Evolutionary conservation across 2,329 filamentous ascomycete genomes (phyloP), one percentile per base, ranked within the genome.

Genomic region (Fonsecaea multimorphosa): DNA sequence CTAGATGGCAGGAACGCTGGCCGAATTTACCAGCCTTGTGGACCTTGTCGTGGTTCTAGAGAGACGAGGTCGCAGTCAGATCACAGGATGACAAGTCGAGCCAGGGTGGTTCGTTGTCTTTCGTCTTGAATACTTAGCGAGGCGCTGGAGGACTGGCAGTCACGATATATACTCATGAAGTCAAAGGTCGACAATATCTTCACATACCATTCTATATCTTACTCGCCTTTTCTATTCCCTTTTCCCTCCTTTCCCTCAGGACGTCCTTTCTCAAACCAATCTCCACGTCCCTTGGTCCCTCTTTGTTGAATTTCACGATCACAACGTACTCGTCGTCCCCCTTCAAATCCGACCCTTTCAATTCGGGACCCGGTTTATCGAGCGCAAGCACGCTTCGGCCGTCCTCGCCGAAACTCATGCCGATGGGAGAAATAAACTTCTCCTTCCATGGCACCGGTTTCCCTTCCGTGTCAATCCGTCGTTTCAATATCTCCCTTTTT

Each of bases 1-100:
- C 89, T 1, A 87, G 89, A 60, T 99, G 95, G 95, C 95, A 99
- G 79, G 93, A 97, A 77, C 86, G 90, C 72, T 97, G 94, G 92
- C 94, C 95, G 4, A 90, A 92, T 72, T 79, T 98, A 72, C 95
- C 95, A 19, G 91, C 93, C 2, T 85, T 95, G 63, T 99, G 95
- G 95, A 98, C 93, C 27, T 76, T 98, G 76, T 92, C 93, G 29
- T 99, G 95, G 93, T 92, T 98, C 75, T 98, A 49, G 44, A 49
- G 22, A 49, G 19, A 14, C 9, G 9, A 24, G 19, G 14, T 49
- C 19, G 7, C 44, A 12, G 44, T 49, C 44, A 49, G 44, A 49
- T 54, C 29, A 54, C 31, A 34, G 52, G 27, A 54, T 32, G 52
- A 54, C 27, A 22, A n/a, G 16, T 54, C 29, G 12, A 34, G 4